Evolutionary conservation across 495 filamentous ascomycete species (phyloP), one percentile per base, ranked within the genome.

Genomic region (Talaromyces ruber): DNA sequence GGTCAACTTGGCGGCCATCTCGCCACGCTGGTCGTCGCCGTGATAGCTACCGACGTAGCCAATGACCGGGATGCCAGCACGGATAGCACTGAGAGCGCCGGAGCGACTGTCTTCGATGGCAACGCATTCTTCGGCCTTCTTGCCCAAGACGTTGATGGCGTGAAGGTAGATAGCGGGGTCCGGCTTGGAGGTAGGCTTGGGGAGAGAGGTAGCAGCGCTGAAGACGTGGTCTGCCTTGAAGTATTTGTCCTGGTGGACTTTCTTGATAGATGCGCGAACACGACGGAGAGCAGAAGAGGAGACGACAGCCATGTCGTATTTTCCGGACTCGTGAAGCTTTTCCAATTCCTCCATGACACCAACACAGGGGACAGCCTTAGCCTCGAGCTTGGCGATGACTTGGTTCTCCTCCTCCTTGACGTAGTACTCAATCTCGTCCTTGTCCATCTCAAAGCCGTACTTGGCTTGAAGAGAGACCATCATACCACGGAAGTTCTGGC

Each of bases 401-500:
- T 83, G 81, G 74, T 89, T 89, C 66, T 94, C 88, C 74, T 97
- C 93, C 63, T 79, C 81, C 65, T 76, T 81, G 54, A 96, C 93
- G 72, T 91, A 96, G 16, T 66, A 71, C 69, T 94, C 86, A 22
- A 93, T 73, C 69, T 96, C 89, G 3, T 82, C 86, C 24, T 79
- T 70, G 4, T 72, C 66, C 75, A 96, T 79, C 37, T 80, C 75
- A 74, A 96, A 92, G 65, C 79, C 75, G 80, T 87, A 88, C 74
- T 91, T 92, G 71, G 84, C 77, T 75, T 90, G 86, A 60, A 96
- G 83, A 63, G 83, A 85, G 50, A 79, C 63, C 74, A 90, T 82
- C 92, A 96, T 96, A 71, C 91, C 90, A 65, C 92, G 92, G 83
- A 97, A 97, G 82, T 96, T 96, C 72, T 93, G 89, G 67, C 93